Evolutionary conservation across 805 yeast species (phyloP).

Genomic region (Wickerhamia fluorescens): DNA sequence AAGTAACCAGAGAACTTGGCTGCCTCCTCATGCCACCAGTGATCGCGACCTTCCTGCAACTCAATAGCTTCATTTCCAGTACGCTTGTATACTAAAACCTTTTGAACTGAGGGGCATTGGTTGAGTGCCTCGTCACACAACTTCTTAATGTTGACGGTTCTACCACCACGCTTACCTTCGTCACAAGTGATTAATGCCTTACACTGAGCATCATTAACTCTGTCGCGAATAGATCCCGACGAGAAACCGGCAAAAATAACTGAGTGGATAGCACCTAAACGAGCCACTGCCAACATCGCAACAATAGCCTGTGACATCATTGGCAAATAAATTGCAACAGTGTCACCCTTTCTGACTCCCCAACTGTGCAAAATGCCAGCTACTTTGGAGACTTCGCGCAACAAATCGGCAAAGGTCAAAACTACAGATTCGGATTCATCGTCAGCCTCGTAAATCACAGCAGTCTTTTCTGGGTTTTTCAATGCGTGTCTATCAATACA

Average conservation of each 20-base stretch:
- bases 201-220: slow-evolving; percentile 66
- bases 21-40: slow-evolving; percentile 71
- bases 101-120: slow-evolving; percentile 57
- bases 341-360: slow-evolving; percentile 76
- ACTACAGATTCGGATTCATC: slow-evolving; percentile 58
- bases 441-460: slow-evolving; percentile 77
- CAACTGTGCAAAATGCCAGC: slow-evolving; percentile 60
- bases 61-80: slow-evolving; percentile 55
- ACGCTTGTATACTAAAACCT: slow-evolving; percentile 68
- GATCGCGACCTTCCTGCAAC: slow-evolving; percentile 53
- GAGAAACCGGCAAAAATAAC: slow-evolving; percentile 84
- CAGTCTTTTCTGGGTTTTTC: slow-evolving; percentile 61
- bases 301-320: slow-evolving; percentile 78
- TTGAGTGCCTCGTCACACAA: slow-evolving; percentile 75
- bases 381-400: slow-evolving; percentile 61
- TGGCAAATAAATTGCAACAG: slow-evolving; percentile 81
- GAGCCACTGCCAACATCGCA: slow-evolving; percentile 67
- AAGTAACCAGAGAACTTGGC: slow-evolving; percentile 58
- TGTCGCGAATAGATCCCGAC: slow-evolving; percentile 62
- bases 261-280: slow-evolving; percentile 81
- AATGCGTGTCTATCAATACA: slow-evolving; percentile 80
- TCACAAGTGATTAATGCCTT: slow-evolving; percentile 72
- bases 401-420: slow-evolving; percentile 64
- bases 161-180: slow-evolving; percentile 80
- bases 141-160: slow-evolving; percentile 70